Percentiles rank a stretch among this genome's conserved stretches.
Evolutionary conservation across 768 basidiomycete genomes (phyloP).

Genomic region (Hypsizygus marmoreus): DNA sequence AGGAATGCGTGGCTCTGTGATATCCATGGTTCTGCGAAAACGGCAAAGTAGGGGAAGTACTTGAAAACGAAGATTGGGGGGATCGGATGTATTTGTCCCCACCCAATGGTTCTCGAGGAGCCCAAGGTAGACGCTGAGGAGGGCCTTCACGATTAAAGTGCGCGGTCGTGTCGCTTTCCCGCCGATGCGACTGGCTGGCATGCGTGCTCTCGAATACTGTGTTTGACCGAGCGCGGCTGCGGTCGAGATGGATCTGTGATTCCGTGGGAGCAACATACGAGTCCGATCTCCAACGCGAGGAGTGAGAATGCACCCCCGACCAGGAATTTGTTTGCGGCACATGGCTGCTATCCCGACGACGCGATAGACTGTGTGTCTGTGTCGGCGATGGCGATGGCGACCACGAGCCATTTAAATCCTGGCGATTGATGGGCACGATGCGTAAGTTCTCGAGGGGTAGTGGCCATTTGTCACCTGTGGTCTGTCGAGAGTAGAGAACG

Average conservation of each 20-base stretch:
- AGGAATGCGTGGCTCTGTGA: slow-evolving; percentile 35
- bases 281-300: slow-evolving; percentile 41
- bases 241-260: slow-evolving; percentile 33
- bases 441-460: slow-evolving; percentile 28
- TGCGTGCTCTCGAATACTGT: slow-evolving; percentile 37
- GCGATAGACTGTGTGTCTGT: slow-evolving; percentile 26
- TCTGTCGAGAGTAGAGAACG: slow-evolving; percentile 28
- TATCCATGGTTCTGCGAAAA: slow-evolving; percentile 40
- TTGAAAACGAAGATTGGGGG: slow-evolving; percentile 31
- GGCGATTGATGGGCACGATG: slow-evolving; percentile 24
- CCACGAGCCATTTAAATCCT: slow-evolving; percentile 23
- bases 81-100: slow-evolving; percentile 34
- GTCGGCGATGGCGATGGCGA: slow-evolving; percentile 27
- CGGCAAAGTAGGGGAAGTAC: slow-evolving; percentile 37
- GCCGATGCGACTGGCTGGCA: slow-evolving; percentile 25
- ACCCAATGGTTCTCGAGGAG: slow-evolving; percentile 34
- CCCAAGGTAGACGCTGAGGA: slow-evolving; percentile 40
- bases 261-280: slow-evolving; percentile 29
- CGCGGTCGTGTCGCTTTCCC: slow-evolving; percentile 30
- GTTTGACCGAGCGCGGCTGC: slow-evolving; percentile 36
- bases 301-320: slow-evolving; percentile 36
- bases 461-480: slow-evolving; percentile 31
- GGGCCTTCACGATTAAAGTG: slow-evolving; percentile 32
- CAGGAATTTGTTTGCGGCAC: slow-evolving; percentile 35
- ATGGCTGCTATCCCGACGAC: slow-evolving; percentile 32